phyloP scores from a whole-genome alignment of 129 eudicot genomes.

The Flaveria robusta region DNA sequence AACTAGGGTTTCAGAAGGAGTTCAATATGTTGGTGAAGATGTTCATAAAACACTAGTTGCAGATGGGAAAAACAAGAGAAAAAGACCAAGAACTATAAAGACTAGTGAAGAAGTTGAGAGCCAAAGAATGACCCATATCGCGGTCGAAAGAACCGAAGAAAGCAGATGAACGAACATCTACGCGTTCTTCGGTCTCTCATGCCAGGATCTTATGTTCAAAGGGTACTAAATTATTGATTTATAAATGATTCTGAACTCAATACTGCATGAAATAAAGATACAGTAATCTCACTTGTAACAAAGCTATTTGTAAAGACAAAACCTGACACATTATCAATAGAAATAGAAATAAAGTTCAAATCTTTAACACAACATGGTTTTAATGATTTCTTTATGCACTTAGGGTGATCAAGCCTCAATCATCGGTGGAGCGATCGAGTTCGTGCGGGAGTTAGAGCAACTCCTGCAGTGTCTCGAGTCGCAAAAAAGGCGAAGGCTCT shows the following conservation, averaged over 20 bases:
- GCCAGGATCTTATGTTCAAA: slow-evolving; percentile 96
- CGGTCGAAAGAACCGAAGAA: slow-evolving; percentile 91
- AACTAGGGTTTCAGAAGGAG: slow-evolving; percentile 43
- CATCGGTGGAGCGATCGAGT: slow-evolving; percentile 95
- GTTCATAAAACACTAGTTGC: slow-evolving; percentile 43
- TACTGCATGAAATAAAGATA: not conserved
- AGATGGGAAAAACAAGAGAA: slow-evolving; percentile 74
- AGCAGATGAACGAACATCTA: slow-evolving; percentile 98
- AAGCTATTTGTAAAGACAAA: no score
- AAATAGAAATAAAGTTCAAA: not conserved
- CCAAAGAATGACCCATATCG: slow-evolving; percentile 98
- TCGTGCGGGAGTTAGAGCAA: slow-evolving; percentile 89
- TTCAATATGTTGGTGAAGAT: slow-evolving; percentile 55
- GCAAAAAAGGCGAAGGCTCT: slow-evolving; percentile 77
- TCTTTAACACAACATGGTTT: not conserved
- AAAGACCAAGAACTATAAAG: slow-evolving; percentile 81
- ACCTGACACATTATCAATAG: no score
- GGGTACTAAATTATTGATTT: slow-evolving; percentile 50
- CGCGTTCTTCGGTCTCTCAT: slow-evolving; percentile 91
- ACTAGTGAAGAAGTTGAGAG: slow-evolving; percentile 95
- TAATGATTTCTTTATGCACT: not conserved
- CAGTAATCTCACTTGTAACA: no score
- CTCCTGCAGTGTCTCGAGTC: slow-evolving; percentile 95
- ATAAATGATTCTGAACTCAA: not conserved
- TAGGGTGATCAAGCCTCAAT: slow-evolving; percentile 97